Evolutionary conservation across 1,284 basidiomycete genomes (phyloP).

Genomic region (Cutaneotrichosporon sp.): DNA sequence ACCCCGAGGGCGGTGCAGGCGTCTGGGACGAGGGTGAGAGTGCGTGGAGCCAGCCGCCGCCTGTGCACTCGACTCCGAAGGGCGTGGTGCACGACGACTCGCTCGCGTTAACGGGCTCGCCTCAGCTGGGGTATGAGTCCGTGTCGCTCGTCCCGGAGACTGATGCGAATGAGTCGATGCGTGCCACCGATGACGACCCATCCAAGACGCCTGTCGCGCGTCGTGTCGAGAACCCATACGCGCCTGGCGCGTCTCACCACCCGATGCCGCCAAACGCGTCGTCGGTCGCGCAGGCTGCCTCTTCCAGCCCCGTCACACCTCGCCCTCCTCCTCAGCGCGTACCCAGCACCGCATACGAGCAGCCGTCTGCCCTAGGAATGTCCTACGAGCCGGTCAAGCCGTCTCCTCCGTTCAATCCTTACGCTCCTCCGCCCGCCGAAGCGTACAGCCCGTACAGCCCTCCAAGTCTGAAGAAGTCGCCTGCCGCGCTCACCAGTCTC

Average conservation of each 20-base stretch:
- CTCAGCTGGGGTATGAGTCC: neutral
- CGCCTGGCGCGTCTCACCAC: neutral
- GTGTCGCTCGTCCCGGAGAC: conserved; percentile 5
- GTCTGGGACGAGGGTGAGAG: conserved; percentile 12
- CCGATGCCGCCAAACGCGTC: conserved; percentile 6
- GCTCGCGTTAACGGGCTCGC: neutral
- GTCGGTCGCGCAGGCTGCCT: conserved; percentile 1
- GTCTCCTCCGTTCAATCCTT: neutral
- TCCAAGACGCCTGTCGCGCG: conserved; percentile 11
- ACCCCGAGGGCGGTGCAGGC: conserved; percentile 21
- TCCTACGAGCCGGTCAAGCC: conserved; percentile 1
- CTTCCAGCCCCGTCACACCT: neutral
- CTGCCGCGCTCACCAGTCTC: neutral
- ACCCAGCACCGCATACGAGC: neutral
- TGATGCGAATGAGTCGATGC: neutral
- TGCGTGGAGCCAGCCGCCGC: conserved; percentile 7
- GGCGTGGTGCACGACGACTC: conserved; percentile 4
- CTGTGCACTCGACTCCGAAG: conserved; percentile 10
- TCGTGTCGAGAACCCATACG: conserved; percentile 9
- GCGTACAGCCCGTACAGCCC: conserved; percentile 11
- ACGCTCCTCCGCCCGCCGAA: conserved; percentile 5
- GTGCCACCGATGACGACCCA: neutral
- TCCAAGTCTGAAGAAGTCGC: neutral
- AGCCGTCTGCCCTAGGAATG: neutral
- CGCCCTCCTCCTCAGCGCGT: conserved; percentile 1